These are phyloP conservation scores for Kwoniella europaea DNA, from an alignment of 768 basidiomycete genomes.

Conservation along the genomic window DNA sequence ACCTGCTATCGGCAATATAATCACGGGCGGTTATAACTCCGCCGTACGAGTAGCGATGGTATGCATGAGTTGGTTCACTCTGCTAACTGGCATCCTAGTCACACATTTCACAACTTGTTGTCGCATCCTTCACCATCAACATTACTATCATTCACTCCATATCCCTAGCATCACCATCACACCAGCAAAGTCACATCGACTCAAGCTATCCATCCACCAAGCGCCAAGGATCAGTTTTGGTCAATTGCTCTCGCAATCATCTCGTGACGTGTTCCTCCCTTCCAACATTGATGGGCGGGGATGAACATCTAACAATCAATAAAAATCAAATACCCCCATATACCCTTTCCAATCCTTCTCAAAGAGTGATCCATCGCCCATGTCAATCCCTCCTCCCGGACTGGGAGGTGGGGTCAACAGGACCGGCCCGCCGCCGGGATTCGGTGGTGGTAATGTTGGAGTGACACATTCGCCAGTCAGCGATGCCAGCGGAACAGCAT, in stretches of 20 bases:
- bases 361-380: slow-evolving; percentile 24
- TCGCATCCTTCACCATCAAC: neutral
- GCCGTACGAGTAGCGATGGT: neutral
- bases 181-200: neutral
- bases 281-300: slow-evolving; percentile 22
- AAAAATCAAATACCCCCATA: neutral
- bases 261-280: slow-evolving; percentile 25
- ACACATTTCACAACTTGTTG: no score
- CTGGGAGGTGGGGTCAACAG: slow-evolving; percentile 51
- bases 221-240: neutral
- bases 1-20: neutral
- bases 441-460: slow-evolving; percentile 32
- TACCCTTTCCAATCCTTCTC: slow-evolving; percentile 2
- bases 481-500: slow-evolving; percentile 20
- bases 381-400: slow-evolving; percentile 54
- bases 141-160: neutral
- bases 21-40: neutral
- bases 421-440: slow-evolving; percentile 51
- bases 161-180: neutral
- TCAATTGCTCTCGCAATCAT: neutral
- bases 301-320: slow-evolving; percentile 29
- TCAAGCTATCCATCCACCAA: neutral
- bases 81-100: no score
- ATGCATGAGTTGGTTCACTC: no score
- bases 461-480: slow-evolving; percentile 25